Conservation (phyloP, 1,139 yeast genomes). For the Protomyces inouyei region DNA sequence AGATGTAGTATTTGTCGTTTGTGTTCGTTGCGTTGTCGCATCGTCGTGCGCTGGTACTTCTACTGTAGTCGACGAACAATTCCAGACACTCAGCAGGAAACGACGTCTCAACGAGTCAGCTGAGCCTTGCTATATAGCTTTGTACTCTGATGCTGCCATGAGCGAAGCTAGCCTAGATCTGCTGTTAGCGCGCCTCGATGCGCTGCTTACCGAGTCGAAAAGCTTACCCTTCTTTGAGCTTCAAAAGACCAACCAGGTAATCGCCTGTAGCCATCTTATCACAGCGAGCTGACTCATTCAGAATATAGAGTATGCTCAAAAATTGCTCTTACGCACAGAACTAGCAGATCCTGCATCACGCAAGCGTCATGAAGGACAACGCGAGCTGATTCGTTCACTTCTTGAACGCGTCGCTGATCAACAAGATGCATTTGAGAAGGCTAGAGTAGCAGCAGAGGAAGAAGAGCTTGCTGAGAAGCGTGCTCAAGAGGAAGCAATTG, state of each 20-base stretch:
- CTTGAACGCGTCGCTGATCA: conserved; percentile 9
- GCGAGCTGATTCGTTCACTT: conserved; percentile 1
- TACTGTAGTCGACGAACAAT: too few species aligned
- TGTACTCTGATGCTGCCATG: not conserved
- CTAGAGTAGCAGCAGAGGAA: not conserved
- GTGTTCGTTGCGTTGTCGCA: too few species aligned
- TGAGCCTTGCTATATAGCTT: too few species aligned
- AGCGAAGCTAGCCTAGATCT: not conserved
- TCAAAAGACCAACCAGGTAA: not conserved
- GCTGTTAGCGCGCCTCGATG: not conserved
- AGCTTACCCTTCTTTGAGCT: not conserved
- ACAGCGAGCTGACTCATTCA: not conserved
- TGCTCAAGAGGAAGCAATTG: not conserved
- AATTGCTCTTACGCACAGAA: conserved; percentile 1
- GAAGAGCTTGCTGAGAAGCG: not conserved
- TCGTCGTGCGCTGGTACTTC: too few species aligned
- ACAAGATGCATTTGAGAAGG: not conserved
- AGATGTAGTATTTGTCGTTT: too few species aligned
- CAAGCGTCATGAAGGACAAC: not conserved
- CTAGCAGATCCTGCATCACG: not conserved
- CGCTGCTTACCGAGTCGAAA: not conserved
- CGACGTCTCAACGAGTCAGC: too few species aligned
- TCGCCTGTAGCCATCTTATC: not conserved
- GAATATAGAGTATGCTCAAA: conserved; percentile 27
- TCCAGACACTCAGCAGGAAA: too few species aligned